Percentiles rank a stretch among this genome's conserved stretches.
Evolutionary conservation across 2,329 filamentous ascomycete genomes (phyloP).

Genomic region (Exophiala mesophila): DNA sequence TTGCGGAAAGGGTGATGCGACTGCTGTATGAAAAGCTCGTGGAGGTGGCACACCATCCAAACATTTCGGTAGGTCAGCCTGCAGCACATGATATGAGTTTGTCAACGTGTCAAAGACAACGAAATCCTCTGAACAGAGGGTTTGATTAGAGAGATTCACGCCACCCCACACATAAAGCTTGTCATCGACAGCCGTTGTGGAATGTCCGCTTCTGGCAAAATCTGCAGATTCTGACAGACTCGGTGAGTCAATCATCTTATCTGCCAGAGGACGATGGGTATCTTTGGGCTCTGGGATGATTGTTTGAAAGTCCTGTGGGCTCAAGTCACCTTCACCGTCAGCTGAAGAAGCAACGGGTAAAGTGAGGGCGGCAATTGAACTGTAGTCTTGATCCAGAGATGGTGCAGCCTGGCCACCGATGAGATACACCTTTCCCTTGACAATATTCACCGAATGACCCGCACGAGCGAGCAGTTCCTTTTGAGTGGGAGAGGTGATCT

Average conservation of each 20-base stretch:
- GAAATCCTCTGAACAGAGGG: conserved; percentile 1
- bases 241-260: not conserved
- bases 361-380: conserved; percentile 6
- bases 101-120: conserved; percentile 13
- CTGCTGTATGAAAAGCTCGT: conserved; percentile 10
- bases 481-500: conserved; percentile 6
- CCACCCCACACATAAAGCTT: conserved; percentile 13
- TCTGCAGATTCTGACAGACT: not conserved
- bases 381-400: conserved; percentile 1
- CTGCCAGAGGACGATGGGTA: conserved; percentile 5
- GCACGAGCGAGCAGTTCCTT: not conserved
- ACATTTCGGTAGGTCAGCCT: conserved; percentile 8
- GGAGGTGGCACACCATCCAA: conserved; percentile 13
- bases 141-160: not conserved
- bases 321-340: conserved; percentile 2
- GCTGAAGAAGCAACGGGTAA: conserved; percentile 10
- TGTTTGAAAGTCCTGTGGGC: conserved; percentile 11
- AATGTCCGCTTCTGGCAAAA: conserved; percentile 5
- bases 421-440: conserved; percentile 17
- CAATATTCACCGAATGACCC: conserved; percentile 11
- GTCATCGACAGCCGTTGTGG: conserved; percentile 8
- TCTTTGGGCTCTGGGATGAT: conserved; percentile 4
- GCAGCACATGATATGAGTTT: conserved; percentile 8
- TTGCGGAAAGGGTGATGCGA: conserved; percentile 10
- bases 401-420: conserved; percentile 9